Evolutionary conservation across 208 protist species (phyloP).

Genomic region (Crithidia brevicula): DNA sequence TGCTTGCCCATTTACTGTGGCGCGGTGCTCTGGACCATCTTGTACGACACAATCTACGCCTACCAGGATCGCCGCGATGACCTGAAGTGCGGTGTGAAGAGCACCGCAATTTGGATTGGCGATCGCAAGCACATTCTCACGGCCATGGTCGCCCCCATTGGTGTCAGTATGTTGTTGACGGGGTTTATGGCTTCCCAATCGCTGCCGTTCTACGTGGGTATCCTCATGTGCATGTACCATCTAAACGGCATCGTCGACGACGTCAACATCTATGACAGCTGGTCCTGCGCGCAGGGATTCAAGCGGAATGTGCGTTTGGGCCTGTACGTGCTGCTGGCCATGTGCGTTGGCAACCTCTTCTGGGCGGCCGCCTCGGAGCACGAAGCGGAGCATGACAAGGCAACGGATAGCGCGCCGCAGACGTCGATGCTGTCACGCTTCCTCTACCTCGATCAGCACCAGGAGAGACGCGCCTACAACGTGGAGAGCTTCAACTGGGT

Average conservation of each 20-base stretch:
- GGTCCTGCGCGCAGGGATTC: conserved; percentile 76
- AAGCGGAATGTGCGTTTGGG: conserved; percentile 71
- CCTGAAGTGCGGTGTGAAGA: conserved; percentile 83
- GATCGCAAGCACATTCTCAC: conserved; percentile 83
- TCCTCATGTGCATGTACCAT: conserved; percentile 61
- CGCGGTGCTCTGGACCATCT: conserved; percentile 74
- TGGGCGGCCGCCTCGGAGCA: conserved; percentile 81
- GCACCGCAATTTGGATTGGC: conserved; percentile 78
- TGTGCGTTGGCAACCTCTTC: conserved; percentile 79
- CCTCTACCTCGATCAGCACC: conserved; percentile 57
- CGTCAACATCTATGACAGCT: conserved; percentile 88
- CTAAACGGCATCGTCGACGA: conserved; percentile 80
- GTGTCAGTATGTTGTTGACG: conserved; percentile 49
- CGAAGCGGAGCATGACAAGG: conserved; percentile 59
- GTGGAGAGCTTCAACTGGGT: conserved; percentile 68
- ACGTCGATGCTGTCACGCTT: conserved; percentile 51
- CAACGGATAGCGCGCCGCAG: conserved; percentile 34
- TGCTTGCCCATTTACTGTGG: conserved; percentile 77
- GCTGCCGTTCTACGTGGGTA: conserved; percentile 73
- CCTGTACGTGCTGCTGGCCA: conserved; percentile 66
- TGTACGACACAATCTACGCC: conserved; percentile 89
- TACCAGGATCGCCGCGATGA: conserved; percentile 83
- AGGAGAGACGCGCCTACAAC: conserved; percentile 32
- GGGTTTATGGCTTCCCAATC: conserved; percentile 76
- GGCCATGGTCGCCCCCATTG: conserved; percentile 58